Evolutionary conservation across 805 yeast genomes (phyloP).

Genomic region (Teunomyces tritomae): DNA sequence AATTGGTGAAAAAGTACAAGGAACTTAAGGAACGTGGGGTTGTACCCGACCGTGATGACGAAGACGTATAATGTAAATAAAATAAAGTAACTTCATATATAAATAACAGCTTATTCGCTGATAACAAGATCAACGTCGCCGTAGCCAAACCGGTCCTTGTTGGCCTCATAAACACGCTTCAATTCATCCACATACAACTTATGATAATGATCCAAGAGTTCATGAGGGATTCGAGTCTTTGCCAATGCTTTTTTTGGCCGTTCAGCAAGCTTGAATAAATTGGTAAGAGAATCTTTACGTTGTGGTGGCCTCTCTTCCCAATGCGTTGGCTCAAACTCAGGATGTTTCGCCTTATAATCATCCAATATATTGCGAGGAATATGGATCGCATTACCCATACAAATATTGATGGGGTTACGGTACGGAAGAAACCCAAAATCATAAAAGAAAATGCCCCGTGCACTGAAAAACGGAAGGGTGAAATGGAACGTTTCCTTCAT

Average conservation of each 20-base stretch:
- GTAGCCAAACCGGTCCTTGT: constrained; percentile 55
- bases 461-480: constrained; percentile 87
- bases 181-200: constrained; percentile 63
- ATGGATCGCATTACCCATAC: constrained; percentile 65
- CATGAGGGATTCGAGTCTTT: constrained; percentile 35
- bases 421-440: constrained; percentile 90
- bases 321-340: constrained; percentile 20
- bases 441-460: constrained; percentile 88
- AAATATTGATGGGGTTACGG: constrained; percentile 74
- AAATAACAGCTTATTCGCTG: constrained; percentile 31
- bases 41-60: constrained; percentile 14
- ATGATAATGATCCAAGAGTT: constrained; percentile 66
- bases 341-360: constrained; percentile 30
- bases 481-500: constrained; percentile 72
- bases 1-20: constrained; percentile 31
- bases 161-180: constrained; percentile 58
- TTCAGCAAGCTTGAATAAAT: constrained; percentile 23
- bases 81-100: background rate
- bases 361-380: constrained; percentile 44
- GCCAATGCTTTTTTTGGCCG: constrained; percentile 13
- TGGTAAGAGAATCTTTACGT: constrained; percentile 26
- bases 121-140: constrained; percentile 49
- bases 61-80: constrained; percentile 1
- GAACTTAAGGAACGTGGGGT: constrained; percentile 28
- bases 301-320: background rate